These are phyloP conservation scores for Pseudotulostoma volvatum DNA, from an alignment of 495 filamentous ascomycete species.

Conservation along the genomic window DNA sequence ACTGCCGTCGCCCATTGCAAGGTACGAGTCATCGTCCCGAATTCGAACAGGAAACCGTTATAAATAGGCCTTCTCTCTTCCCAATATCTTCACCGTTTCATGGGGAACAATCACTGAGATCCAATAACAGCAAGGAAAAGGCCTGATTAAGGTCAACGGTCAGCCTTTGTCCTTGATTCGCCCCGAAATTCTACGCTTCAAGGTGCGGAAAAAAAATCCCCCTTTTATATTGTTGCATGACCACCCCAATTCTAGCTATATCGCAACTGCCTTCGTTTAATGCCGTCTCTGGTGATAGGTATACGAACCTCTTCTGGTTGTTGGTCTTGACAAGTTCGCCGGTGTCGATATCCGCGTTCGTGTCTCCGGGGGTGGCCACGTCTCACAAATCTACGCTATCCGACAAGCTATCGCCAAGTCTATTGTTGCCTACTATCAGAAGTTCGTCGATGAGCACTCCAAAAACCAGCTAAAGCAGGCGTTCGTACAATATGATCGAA, in stretches of 20 bases:
- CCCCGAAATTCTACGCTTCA: conserved; percentile 94
- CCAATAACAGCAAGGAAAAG: conserved; percentile 57
- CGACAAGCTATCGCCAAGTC: conserved; percentile 98
- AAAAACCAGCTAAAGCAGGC: conserved; percentile 98
- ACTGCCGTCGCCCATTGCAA: conserved; percentile 89
- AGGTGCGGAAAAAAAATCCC: conserved; percentile 33
- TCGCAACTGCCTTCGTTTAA: too few species aligned
- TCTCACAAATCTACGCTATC: conserved; percentile 95
- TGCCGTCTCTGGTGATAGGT: conserved; percentile 37
- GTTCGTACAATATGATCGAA: conserved; percentile 87
- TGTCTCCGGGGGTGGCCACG: conserved; percentile 93
- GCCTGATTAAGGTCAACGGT: conserved; percentile 97
- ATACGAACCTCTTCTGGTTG: conserved; percentile 94
- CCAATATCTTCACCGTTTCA: too few species aligned
- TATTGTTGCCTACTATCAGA: conserved; percentile 99
- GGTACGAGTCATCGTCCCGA: conserved; percentile 34
- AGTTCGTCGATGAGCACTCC: conserved; percentile 98
- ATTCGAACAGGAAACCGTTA: not conserved
- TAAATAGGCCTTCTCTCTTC: too few species aligned
- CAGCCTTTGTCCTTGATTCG: conserved; percentile 84
- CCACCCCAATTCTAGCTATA: too few species aligned
- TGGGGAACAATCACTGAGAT: conserved; percentile 2
- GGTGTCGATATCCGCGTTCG: conserved; percentile 94
- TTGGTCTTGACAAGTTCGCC: conserved; percentile 93
- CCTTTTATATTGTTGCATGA: too few species aligned